Evolutionary conservation across 192 early-diverging fungal species (phyloP), one percentile per base, ranked within the genome.

Genomic region (Backusella tuberculispora): DNA sequence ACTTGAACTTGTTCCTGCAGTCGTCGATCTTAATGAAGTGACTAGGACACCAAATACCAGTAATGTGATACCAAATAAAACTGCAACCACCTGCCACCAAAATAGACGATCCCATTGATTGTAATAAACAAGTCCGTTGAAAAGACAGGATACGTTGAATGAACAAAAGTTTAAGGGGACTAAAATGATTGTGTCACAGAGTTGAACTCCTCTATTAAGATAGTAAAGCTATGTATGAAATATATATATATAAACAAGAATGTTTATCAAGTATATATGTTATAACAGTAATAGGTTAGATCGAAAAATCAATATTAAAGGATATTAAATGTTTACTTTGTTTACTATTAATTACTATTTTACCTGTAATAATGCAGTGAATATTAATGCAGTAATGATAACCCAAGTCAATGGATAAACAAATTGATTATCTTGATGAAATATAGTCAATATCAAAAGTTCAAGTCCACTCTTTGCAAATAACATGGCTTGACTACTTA

Each of bases 391-490:
- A 63, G 78, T 47, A 15, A 92, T 88, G n/a, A 94, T 83, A 42
- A 90, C 84, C 86, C 90, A 85, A 5, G 91, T 91, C 66, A 94
- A 79, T 34, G 92, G 92, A 71, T 88, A 86, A 40, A 86, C 87
- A 74, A 94, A 90, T 69, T 93, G 93, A 75, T 92, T 93, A 69
- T 88, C 73, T 37, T 88, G 85, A 17, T 84, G 71, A 29, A 85
- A 76, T n/a, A 90, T 73, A 0, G 88, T 88, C 29, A 93, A 74
- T 1, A 90, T 78, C 14, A 94, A 72, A 71, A 94, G 80, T 13
- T 92, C 93, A 24, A 93, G 83, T 6, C 92, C 93, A 73, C 91
- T 92, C 72, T 94, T 94, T 43, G 93, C 93, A 78, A 93, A 91
- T 69, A 94, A 74, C 76, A 94, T 79, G 2, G 89, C 88, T 66